phyloP scores from a whole-genome alignment of 352 stramenopile genomes.

The Plasmopara halstedii region DNA sequence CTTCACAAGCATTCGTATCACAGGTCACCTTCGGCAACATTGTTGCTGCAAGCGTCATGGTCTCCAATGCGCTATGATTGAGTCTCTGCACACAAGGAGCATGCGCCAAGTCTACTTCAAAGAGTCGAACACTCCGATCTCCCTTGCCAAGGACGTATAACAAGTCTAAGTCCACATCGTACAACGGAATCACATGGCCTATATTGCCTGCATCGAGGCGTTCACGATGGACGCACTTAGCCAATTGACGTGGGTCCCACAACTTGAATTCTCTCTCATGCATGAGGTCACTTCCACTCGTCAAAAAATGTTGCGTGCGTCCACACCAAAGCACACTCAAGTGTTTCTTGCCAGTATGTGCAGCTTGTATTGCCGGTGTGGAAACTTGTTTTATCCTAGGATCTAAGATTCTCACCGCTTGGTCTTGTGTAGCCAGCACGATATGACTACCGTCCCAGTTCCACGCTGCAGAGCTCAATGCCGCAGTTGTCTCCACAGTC shows the following conservation, averaged over 20 bases:
- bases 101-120: constrained; percentile 46
- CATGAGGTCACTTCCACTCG: constrained; percentile 49
- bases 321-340: constrained; percentile 56
- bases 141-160: constrained; percentile 68
- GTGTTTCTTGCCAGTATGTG: constrained; percentile 40
- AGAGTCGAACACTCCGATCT: constrained; percentile 48
- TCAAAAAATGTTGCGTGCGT: constrained; percentile 42
- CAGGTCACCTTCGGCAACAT: constrained; percentile 48
- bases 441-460: constrained; percentile 63
- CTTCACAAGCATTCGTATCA: constrained; percentile 46
- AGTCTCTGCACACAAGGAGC: constrained; percentile 37
- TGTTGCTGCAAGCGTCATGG: constrained; percentile 49
- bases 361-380: constrained; percentile 14
- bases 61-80: constrained; percentile 38
- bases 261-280: constrained; percentile 73
- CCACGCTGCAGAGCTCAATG: constrained; percentile 39
- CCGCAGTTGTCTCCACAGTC: constrained; percentile 2
- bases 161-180: constrained; percentile 58
- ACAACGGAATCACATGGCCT: constrained; percentile 58
- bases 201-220: constrained; percentile 54
- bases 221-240: constrained; percentile 47
- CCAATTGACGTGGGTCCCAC: constrained; percentile 56
- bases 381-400: constrained; percentile 25
- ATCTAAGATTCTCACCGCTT: constrained; percentile 47
- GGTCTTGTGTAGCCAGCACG: constrained; percentile 33